A percentile compares a stretch with the other conserved stretches of the same genome.
Evolutionary conservation across 2,329 filamentous ascomycete species (phyloP).

Genomic region (Sarocladiaceae sp.): DNA sequence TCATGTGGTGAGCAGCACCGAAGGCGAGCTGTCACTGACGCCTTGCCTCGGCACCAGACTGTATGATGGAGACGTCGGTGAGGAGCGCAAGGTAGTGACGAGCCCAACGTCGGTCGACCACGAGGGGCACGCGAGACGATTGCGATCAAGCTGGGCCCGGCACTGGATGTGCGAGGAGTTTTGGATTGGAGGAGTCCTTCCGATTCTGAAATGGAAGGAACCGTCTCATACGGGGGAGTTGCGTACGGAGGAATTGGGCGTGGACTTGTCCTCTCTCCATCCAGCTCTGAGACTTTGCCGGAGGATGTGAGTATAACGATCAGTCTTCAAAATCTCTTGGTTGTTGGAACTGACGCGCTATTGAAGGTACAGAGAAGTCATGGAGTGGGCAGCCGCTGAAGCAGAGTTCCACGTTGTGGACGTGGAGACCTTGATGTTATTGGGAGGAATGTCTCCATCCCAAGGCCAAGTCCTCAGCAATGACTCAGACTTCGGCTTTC

Average conservation of each 20-base stretch:
- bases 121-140: background rate
- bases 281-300: background rate
- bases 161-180: conserved; percentile 1
- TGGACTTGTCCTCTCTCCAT: background rate
- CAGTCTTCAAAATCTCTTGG: no score
- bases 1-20: background rate
- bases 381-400: background rate
- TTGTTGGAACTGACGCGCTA: background rate
- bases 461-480: background rate
- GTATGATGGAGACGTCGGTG: background rate
- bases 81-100: background rate
- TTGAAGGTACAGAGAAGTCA: background rate
- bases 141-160: background rate
- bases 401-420: background rate
- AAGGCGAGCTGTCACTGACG: background rate
- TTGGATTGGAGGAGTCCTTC: background rate
- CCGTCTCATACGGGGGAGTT: no score
- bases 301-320: background rate
- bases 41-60: background rate
- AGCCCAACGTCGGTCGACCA: background rate
- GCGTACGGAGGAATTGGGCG: background rate
- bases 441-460: background rate
- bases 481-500: background rate
- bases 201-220: no score
- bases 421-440: background rate